Base-by-base conservation (phyloP, 495 filamentous ascomycete species). In the Neurospora terricola region DNA sequence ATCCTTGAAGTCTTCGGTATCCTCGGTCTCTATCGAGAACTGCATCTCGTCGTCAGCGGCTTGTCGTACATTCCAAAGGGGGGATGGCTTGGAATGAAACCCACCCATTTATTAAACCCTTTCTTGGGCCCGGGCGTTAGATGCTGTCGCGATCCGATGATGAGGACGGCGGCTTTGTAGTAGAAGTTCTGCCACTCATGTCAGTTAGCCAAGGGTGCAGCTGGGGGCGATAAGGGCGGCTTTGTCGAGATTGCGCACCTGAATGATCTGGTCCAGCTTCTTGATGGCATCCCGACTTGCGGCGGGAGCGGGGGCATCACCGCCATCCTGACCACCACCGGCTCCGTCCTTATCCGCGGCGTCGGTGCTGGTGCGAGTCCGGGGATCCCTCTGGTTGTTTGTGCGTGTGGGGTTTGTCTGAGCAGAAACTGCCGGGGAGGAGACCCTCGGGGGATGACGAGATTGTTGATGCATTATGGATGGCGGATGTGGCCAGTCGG, bases 1-100 rank as follows among this genome's bases (percentile, higher is more conserved):
- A 72, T 97, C 91, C 77, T 89, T 85, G 74, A 96, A 91, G 59
- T 89, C 89, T 77, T 97, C 93, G 71, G 93, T 94, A 71, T 99
- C 96, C 75, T 97, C 93, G 66, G 97, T 86, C 69, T 97, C 93
- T 75, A 98, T 88, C 79, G 97, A 96, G 82, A 98, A 99, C 96
- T 98, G 72, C 34, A 38, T 34, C 3, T 0, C 38, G 30, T 27
- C 14, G 73, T 77, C 38, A 75, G 69, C n/a, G 62, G 12, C 36
- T 18, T 2, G 8, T 75, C 54, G 54, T 6, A 73, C 36, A 72
- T 45, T 37, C 59, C 73, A 73, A 23, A 12, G 70, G 23, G 38
- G 27, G 12, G 4, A 39, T 23, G 71, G 70, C 6, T 34, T 73
- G 70, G n/a, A 74, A 34, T 36, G 27, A 40, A 27, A 87, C 93